These are phyloP conservation scores for Arthrobotrys sphaeroides DNA, from an alignment of 2,329 filamentous ascomycete genomes.

Conservation along the genomic window DNA sequence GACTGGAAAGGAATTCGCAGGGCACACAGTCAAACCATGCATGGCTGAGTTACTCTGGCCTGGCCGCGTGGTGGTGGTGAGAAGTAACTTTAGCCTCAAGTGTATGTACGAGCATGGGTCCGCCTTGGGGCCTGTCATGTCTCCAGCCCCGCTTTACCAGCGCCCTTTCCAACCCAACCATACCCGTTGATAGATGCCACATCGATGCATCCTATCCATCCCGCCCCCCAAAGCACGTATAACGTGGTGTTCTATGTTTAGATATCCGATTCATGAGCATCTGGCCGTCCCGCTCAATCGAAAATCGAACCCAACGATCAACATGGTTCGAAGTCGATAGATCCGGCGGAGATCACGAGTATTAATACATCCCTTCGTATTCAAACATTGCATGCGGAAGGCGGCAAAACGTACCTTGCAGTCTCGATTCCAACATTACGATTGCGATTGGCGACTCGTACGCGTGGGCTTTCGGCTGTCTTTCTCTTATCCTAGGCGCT, in stretches of 20 bases:
- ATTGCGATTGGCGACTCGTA: constrained; percentile 25
- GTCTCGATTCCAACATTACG: constrained; percentile 18
- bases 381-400: constrained; percentile 5
- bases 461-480: constrained; percentile 2
- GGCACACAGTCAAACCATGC: constrained; percentile 43
- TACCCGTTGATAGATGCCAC: constrained; percentile 1
- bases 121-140: too few species aligned
- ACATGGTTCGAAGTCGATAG: not conserved
- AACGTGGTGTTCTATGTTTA: constrained; percentile 40
- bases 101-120: constrained; percentile 6
- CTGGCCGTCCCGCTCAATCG: constrained; percentile 2
- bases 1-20: constrained; percentile 14
- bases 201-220: constrained; percentile 17
- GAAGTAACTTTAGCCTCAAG: constrained; percentile 47
- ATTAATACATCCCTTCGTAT: constrained; percentile 6
- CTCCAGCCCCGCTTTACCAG: constrained; percentile 1
- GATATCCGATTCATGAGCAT: constrained; percentile 20
- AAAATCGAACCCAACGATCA: not conserved
- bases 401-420: constrained; percentile 40
- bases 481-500: not conserved
- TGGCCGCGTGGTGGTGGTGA: not conserved
- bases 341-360: constrained; percentile 2
- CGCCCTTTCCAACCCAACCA: not conserved
- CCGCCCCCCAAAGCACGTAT: constrained; percentile 1
- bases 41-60: constrained; percentile 33